These are phyloP conservation scores for Clitoria ternatea DNA, from an alignment of 306 rosid species.

Conservation along the genomic window DNA sequence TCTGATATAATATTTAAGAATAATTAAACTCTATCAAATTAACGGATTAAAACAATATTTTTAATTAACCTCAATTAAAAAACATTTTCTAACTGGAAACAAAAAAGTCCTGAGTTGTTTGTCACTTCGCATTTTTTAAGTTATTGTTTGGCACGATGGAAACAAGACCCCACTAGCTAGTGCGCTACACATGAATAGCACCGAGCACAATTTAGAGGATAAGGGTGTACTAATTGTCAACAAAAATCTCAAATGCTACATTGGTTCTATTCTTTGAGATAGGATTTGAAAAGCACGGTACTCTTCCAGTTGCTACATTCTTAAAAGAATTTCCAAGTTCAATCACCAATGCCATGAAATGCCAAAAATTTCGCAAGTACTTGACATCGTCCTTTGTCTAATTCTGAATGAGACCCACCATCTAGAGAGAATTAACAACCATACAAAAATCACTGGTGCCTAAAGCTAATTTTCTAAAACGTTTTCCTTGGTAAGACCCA, in stretches of 20 bases:
- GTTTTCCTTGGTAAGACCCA: slow-evolving; percentile 31
- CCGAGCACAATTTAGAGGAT: background rate
- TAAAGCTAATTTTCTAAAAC: slow-evolving; percentile 3
- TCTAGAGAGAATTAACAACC: slow-evolving; percentile 26
- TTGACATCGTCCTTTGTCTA: slow-evolving; percentile 29
- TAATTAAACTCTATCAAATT: no score
- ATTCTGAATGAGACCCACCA: slow-evolving; percentile 24
- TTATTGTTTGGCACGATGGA: slow-evolving; percentile 22
- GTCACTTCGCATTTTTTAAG: slow-evolving; percentile 3
- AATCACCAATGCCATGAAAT: background rate
- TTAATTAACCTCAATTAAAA: no score
- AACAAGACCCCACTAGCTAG: slow-evolving; percentile 30
- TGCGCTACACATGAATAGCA: slow-evolving; percentile 37
- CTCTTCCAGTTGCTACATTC: background rate
- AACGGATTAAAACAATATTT: no score
- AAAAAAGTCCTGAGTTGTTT: no score
- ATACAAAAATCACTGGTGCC: background rate
- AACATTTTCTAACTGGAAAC: no score
- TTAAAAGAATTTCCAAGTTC: background rate
- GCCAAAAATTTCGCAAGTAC: background rate
- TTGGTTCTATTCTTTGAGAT: slow-evolving; percentile 14
- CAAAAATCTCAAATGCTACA: slow-evolving; percentile 15
- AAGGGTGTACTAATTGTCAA: background rate
- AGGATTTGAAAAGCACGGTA: background rate
- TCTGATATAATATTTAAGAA: no score